Evolutionary conservation across 768 basidiomycete genomes (phyloP).

Genomic region (Mycena filopes): DNA sequence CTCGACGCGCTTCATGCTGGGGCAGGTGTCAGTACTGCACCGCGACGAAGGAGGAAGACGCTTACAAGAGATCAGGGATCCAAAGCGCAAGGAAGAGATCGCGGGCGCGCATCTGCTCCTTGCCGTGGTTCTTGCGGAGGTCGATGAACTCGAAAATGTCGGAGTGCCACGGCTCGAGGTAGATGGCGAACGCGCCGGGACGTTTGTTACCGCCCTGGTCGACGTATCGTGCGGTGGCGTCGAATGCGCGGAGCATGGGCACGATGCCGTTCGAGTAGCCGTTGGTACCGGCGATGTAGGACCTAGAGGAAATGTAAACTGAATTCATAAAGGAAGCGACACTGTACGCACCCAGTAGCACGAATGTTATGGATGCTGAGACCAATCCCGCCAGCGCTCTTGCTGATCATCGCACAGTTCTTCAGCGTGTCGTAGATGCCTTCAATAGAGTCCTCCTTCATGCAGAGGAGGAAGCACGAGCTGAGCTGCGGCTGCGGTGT

Average conservation of each 20-base stretch:
- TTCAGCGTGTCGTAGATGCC: conserved; percentile 99
- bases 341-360: conserved; percentile 80
- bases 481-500: conserved; percentile 95
- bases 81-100: conserved; percentile 98
- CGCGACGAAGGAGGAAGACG: not conserved
- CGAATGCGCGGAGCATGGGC: conserved; percentile 98
- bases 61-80: conserved; percentile 96
- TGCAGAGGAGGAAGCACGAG: conserved; percentile 97
- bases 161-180: conserved; percentile 98
- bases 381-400: conserved; percentile 98
- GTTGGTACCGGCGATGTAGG: conserved; percentile 99
- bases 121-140: conserved; percentile 98
- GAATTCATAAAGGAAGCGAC: not conserved
- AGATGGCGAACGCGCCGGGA: conserved; percentile 97
- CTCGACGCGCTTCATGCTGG: conserved; percentile 97
- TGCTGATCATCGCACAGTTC: conserved; percentile 98
- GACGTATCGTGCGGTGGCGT: conserved; percentile 98
- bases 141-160: conserved; percentile 98
- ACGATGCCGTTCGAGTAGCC: conserved; percentile 99
- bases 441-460: conserved; percentile 99
- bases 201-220: conserved; percentile 99
- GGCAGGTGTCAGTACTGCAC: not conserved
- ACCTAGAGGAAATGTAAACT: conserved; percentile 58
- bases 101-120: conserved; percentile 95
- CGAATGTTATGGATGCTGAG: conserved; percentile 96